Evolutionary conservation across 1,284 basidiomycete genomes (phyloP).

Genomic region (Microbotryum silenes-acaulis): DNA sequence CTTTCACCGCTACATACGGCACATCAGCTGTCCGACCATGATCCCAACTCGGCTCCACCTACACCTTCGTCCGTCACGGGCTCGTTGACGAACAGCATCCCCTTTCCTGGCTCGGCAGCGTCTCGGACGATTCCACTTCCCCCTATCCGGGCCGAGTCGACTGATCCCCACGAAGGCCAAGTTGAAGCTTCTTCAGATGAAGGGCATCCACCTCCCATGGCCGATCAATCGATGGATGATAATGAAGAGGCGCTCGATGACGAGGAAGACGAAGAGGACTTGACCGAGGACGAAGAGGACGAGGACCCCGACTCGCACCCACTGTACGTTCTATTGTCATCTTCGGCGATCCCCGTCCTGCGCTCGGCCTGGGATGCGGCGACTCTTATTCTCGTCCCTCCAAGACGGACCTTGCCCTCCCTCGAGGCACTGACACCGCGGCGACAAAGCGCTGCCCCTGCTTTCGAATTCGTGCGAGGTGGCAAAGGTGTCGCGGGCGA

Average conservation of each 20-base stretch:
- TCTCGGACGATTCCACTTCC: too few relatives aligned
- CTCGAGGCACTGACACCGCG: not conserved
- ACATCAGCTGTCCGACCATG: too few relatives aligned
- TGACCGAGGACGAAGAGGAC: not conserved
- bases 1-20: too few relatives aligned
- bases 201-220: too few relatives aligned
- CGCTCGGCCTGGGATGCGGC: not conserved
- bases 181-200: too few relatives aligned
- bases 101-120: too few relatives aligned
- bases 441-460: not conserved
- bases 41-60: too few relatives aligned
- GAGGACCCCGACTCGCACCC: constrained; percentile 9
- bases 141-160: too few relatives aligned
- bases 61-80: too few relatives aligned
- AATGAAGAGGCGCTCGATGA: not conserved
- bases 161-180: too few relatives aligned
- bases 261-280: not conserved
- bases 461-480: constrained; percentile 10
- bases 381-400: constrained; percentile 5
- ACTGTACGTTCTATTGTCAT: constrained; percentile 3
- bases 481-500: constrained; percentile 6
- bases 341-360: not conserved
- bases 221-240: not conserved
- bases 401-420: not conserved
- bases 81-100: too few relatives aligned